These are phyloP conservation scores for Mycena albidolilacea DNA, from an alignment of 768 basidiomycete genomes.

Conservation along the genomic window DNA sequence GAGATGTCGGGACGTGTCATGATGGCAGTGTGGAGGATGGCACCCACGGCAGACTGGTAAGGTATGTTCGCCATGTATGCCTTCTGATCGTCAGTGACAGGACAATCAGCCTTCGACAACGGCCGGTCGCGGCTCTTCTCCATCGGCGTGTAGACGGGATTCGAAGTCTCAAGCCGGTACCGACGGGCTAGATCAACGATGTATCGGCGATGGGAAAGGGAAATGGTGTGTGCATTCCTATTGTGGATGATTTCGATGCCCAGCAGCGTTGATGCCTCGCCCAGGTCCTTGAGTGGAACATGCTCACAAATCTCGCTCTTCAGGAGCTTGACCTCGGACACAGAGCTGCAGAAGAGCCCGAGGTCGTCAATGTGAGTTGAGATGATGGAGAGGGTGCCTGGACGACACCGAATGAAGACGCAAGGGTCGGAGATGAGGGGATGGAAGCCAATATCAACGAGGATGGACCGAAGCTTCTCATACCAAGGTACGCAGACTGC, in stretches of 20 bases:
- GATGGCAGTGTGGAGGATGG: neutral
- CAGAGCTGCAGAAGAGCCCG: constrained; percentile 1
- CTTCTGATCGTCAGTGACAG: neutral
- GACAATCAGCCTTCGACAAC: neutral
- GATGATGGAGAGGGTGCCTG: neutral
- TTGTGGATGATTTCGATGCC: constrained; percentile 1
- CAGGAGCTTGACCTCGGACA: constrained; percentile 2
- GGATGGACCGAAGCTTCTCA: neutral
- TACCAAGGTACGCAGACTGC: constrained; percentile 1
- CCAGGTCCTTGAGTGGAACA: constrained; percentile 6
- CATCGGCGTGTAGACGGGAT: neutral
- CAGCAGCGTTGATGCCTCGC: constrained; percentile 2
- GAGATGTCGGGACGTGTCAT: too few relatives aligned
- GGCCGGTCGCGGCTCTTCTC: neutral
- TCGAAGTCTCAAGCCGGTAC: neutral
- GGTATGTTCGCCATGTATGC: neutral
- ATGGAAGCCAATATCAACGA: neutral
- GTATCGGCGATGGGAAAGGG: neutral
- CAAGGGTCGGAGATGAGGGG: neutral
- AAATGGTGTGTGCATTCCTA: neutral
- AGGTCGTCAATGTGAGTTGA: neutral
- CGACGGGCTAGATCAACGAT: neutral
- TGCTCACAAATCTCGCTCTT: neutral
- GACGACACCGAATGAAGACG: neutral
- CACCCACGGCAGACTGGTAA: neutral